Conservation (phyloP, 2,329 filamentous ascomycete genomes). For the Thielaviopsis punctulata region DNA sequence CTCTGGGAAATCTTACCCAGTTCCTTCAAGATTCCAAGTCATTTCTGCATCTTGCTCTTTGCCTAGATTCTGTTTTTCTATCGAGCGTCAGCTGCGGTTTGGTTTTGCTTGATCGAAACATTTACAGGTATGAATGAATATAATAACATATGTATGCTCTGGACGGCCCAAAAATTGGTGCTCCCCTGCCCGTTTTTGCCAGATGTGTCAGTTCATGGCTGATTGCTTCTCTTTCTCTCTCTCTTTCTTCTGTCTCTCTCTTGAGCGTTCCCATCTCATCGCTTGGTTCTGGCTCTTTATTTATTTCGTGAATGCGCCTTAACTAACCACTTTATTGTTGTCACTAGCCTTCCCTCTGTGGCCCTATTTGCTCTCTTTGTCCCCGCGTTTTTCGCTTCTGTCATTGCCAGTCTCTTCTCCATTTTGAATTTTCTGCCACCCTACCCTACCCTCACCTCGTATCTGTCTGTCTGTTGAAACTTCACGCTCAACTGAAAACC, state of each 20-base stretch:
- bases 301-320: neutral
- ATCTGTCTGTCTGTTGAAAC: neutral
- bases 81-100: neutral
- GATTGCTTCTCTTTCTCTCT: too few relatives aligned
- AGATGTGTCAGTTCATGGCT: neutral
- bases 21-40: neutral
- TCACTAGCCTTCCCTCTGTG: neutral
- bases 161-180: neutral
- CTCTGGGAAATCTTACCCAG: neutral
- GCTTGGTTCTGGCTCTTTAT: too few relatives aligned
- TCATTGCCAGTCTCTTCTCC: neutral
- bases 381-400: neutral
- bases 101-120: too few relatives aligned
- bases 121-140: neutral
- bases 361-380: neutral
- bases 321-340: neutral
- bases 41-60: too few relatives aligned
- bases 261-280: too few relatives aligned
- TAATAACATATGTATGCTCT: neutral
- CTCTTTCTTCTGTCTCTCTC: too few relatives aligned
- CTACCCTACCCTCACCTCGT: neutral
- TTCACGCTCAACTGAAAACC: neutral
- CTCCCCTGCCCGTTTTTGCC: neutral
- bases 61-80: neutral
- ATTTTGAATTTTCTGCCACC: neutral